Conservation (phyloP, 1,284 basidiomycete species). For the Tylopilus sp. region DNA sequence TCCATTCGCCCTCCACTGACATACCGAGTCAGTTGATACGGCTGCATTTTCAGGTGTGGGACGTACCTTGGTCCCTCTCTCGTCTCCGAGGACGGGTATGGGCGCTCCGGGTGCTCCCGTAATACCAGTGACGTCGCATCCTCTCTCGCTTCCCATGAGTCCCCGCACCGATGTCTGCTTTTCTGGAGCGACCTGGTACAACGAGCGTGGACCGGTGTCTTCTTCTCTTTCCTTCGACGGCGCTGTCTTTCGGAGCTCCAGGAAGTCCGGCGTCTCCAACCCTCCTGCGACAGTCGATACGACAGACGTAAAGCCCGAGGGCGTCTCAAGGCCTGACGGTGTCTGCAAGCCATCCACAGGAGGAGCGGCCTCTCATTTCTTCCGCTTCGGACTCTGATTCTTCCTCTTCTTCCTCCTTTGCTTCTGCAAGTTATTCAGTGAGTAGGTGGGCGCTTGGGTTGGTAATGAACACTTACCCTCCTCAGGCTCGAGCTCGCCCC, state of each 20-base stretch:
- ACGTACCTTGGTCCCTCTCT: constrained; percentile 87
- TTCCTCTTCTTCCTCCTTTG: constrained; percentile 50
- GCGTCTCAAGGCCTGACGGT: constrained; percentile 94
- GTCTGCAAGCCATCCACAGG: constrained; percentile 90
- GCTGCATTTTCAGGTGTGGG: background rate
- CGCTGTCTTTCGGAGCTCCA: constrained; percentile 91
- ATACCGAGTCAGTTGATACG: constrained; percentile 17
- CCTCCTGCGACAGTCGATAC: constrained; percentile 96
- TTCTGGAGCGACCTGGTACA: constrained; percentile 98
- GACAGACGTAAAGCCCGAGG: constrained; percentile 93
- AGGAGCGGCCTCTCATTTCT: constrained; percentile 59
- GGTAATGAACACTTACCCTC: constrained; percentile 68
- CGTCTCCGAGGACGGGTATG: constrained; percentile 92
- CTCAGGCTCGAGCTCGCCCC: constrained; percentile 95
- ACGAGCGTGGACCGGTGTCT: constrained; percentile 74
- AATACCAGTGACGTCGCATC: constrained; percentile 88
- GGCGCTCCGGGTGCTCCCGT: constrained; percentile 53
- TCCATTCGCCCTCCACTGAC: constrained; percentile 87
- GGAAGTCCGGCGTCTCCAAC: constrained; percentile 97
- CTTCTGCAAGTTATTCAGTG: constrained; percentile 23
- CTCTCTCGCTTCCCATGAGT: constrained; percentile 95
- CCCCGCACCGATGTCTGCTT: constrained; percentile 89
- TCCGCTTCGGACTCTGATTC: constrained; percentile 75
- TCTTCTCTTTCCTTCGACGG: constrained; percentile 69
- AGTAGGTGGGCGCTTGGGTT: background rate